Evolutionary conservation across 2,329 filamentous ascomycete genomes (phyloP).

Genomic region (Bipolaris sorokiniana): DNA sequence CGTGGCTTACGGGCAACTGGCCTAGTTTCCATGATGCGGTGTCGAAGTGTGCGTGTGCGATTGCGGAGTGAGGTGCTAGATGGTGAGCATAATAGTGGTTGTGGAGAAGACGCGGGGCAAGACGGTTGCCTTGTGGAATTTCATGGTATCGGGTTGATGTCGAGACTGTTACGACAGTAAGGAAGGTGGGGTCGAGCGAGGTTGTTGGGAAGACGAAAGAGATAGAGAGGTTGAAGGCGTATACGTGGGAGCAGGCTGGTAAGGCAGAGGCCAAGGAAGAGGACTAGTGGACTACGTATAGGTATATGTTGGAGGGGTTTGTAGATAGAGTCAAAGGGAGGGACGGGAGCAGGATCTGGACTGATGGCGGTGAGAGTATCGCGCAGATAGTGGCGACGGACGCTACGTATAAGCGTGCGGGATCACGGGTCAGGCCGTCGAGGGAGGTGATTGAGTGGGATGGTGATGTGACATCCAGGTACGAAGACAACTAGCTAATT

Average conservation of each 20-base stretch:
- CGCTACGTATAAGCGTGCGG: slow-evolving; percentile 42
- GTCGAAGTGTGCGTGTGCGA: slow-evolving; percentile 16
- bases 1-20: slow-evolving; percentile 30
- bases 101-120: slow-evolving; percentile 19
- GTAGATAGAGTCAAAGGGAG: slow-evolving; percentile 40
- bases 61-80: slow-evolving; percentile 15
- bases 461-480: neutral
- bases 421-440: slow-evolving; percentile 31
- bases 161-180: slow-evolving; percentile 5
- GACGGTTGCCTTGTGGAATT: slow-evolving; percentile 21
- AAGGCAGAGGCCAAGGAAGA: slow-evolving; percentile 30
- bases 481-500: neutral
- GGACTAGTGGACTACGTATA: slow-evolving; percentile 45
- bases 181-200: slow-evolving; percentile 8
- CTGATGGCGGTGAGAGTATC: slow-evolving; percentile 44
- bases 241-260: slow-evolving; percentile 41
- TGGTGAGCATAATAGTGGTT: slow-evolving; percentile 7
- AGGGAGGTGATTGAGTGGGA: slow-evolving; percentile 16
- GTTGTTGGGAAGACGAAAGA: slow-evolving; percentile 16
- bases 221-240: slow-evolving; percentile 24
- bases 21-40: slow-evolving; percentile 20
- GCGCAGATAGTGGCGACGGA: slow-evolving; percentile 47
- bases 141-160: slow-evolving; percentile 36
- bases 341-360: slow-evolving; percentile 36
- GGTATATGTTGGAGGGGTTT: slow-evolving; percentile 47